Conservation (phyloP, 306 rosid species). For the Prunus davidiana region DNA sequence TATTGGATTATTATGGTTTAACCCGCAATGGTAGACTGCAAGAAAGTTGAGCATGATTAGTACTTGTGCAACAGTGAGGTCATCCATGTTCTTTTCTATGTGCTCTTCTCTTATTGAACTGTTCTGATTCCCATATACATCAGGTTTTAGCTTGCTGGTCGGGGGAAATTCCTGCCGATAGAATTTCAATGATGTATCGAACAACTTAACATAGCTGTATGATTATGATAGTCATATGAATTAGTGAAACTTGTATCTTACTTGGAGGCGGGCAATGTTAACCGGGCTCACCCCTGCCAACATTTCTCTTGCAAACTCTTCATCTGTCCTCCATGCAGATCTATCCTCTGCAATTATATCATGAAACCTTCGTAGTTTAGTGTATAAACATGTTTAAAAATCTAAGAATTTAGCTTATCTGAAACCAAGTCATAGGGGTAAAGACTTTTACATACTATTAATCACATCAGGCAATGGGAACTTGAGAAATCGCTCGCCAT, state of each 20-base stretch:
- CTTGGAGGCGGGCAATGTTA: conserved; percentile 65
- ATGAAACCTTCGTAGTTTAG: background rate
- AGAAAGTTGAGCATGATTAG: conserved; percentile 2
- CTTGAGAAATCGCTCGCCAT: conserved; percentile 79
- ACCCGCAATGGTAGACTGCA: background rate
- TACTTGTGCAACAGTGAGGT: conserved; percentile 62
- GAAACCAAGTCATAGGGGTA: background rate
- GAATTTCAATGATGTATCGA: conserved; percentile 4
- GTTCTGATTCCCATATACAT: conserved; percentile 63
- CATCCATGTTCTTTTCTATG: conserved; percentile 52
- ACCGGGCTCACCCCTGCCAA: conserved; percentile 96
- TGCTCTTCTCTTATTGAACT: conserved; percentile 64
- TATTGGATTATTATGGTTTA: background rate
- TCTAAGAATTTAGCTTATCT: background rate
- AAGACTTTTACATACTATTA: conserved; percentile 44
- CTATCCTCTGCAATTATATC: conserved; percentile 41
- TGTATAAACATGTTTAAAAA: background rate
- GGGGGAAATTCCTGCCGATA: conserved; percentile 79
- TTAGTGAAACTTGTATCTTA: conserved; percentile 19
- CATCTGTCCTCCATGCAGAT: conserved; percentile 92
- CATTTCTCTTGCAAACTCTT: conserved; percentile 90
- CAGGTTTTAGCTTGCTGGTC: conserved; percentile 60
- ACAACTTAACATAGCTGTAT: background rate
- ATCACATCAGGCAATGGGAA: conserved; percentile 84
- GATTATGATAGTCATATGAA: background rate